Percentiles rank a stretch among this genome's conserved stretches.
Conservation (phyloP, 2,329 filamentous ascomycete species). For the Neopestalotiopsis rosae region DNA sequence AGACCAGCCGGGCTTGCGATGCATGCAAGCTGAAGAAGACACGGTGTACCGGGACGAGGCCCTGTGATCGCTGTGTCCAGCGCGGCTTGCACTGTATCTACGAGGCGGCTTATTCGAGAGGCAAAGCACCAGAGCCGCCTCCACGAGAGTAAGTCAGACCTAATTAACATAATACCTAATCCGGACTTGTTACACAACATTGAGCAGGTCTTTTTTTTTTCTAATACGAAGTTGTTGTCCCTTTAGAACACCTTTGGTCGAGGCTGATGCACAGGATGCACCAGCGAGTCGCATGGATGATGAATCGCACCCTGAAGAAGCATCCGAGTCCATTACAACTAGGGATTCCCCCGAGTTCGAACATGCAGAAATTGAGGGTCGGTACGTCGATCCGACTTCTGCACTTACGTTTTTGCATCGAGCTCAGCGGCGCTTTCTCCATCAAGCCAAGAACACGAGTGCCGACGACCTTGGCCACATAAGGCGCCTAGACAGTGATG, state of each 20-base stretch:
- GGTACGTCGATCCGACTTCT: not conserved
- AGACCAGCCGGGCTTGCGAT: constrained; percentile 1
- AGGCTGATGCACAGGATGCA: not conserved
- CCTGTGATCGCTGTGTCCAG: not conserved
- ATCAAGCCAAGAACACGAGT: not conserved
- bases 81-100: not conserved
- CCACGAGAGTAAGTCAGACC: not conserved
- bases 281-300: not conserved
- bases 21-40: not conserved
- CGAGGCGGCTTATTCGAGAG: not conserved
- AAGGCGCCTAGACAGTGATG: not conserved
- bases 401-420: not conserved
- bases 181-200: too few species aligned
- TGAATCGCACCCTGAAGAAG: not conserved
- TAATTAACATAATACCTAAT: too few species aligned
- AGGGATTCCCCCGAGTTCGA: not conserved
- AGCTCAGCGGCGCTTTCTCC: not conserved
- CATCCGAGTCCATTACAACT: not conserved
- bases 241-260: not conserved
- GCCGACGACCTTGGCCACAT: not conserved
- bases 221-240: too few species aligned
- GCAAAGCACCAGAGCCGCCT: not conserved
- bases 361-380: not conserved
- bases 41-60: not conserved
- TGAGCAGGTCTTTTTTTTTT: too few species aligned